A percentile compares a stretch with the other conserved stretches of the same genome.
These are phyloP conservation scores for Skeletonema grethae DNA, from an alignment of 108 stramenopile genomes.

Conservation along the genomic window DNA sequence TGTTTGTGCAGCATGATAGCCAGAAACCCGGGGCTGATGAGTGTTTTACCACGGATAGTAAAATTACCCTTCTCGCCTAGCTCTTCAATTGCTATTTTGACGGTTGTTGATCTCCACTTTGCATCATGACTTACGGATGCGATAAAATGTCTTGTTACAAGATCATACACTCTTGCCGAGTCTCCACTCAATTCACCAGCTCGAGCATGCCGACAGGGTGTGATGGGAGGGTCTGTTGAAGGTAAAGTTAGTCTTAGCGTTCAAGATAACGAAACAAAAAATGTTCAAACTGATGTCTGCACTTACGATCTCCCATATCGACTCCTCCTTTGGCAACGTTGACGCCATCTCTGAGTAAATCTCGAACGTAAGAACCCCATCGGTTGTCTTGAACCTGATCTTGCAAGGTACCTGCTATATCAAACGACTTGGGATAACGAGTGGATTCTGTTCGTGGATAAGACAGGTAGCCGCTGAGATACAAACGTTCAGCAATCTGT, in stretches of 20 bases:
- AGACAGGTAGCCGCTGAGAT: conserved; percentile 85
- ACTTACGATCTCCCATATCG: conserved; percentile 83
- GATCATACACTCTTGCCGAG: conserved; percentile 86
- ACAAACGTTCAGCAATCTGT: conserved; percentile 77
- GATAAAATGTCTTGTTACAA: conserved; percentile 88
- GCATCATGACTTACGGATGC: conserved; percentile 89
- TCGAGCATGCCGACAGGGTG: conserved; percentile 67
- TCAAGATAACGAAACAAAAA: not conserved
- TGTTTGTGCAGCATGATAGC: conserved; percentile 77
- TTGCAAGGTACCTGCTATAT: conserved; percentile 76
- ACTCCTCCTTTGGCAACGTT: conserved; percentile 72
- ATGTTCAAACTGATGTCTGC: conserved; percentile 16
- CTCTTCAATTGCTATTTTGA: conserved; percentile 67
- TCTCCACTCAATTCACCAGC: conserved; percentile 74
- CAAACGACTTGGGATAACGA: conserved; percentile 83
- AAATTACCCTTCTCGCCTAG: conserved; percentile 79
- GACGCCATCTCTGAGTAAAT: conserved; percentile 57
- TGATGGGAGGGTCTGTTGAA: conserved; percentile 63
- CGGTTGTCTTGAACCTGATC: conserved; percentile 66
- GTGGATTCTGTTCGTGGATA: conserved; percentile 87
- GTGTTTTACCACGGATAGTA: conserved; percentile 69
- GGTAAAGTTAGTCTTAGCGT: not conserved
- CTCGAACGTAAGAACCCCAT: conserved; percentile 77
- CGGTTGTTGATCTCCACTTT: conserved; percentile 80
- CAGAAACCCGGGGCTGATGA: conserved; percentile 80